Conservation (phyloP, 108 stramenopile species). For the Schizochytrium sp. region DNA sequence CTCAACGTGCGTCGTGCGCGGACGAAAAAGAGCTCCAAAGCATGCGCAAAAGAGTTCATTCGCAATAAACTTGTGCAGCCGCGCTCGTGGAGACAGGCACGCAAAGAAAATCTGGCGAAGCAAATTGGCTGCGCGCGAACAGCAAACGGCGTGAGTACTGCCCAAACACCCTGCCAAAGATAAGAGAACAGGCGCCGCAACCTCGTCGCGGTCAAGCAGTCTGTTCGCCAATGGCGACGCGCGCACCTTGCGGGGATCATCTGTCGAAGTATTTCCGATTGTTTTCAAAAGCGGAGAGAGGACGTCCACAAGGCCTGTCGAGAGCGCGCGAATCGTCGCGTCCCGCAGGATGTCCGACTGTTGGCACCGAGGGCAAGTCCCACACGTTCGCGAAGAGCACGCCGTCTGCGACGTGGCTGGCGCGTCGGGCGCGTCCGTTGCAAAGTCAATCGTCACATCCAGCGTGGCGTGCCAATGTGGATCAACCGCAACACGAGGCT, state of each 20-base stretch:
- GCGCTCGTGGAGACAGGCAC: neutral
- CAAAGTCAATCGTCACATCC: neutral
- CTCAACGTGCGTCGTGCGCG: neutral
- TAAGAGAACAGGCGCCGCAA: neutral
- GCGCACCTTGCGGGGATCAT: neutral
- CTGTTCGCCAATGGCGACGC: neutral
- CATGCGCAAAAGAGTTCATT: neutral
- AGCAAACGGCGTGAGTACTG: neutral
- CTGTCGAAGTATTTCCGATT: neutral
- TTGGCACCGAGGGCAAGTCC: neutral
- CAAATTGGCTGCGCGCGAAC: neutral
- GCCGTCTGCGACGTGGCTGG: neutral
- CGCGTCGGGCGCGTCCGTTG: neutral
- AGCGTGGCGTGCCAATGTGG: neutral
- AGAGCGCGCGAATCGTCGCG: neutral
- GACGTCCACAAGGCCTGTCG: neutral
- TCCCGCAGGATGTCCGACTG: neutral
- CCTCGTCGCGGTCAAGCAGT: neutral
- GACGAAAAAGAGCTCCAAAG: neutral
- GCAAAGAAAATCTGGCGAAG: neutral
- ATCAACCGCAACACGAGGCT: neutral
- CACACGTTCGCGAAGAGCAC: neutral
- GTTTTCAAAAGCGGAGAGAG: neutral
- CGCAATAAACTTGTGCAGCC: neutral
- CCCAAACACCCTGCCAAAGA: neutral